These are phyloP conservation scores for Claviceps humidiphila DNA, from an alignment of 2,329 filamentous ascomycete species.

Conservation along the genomic window DNA sequence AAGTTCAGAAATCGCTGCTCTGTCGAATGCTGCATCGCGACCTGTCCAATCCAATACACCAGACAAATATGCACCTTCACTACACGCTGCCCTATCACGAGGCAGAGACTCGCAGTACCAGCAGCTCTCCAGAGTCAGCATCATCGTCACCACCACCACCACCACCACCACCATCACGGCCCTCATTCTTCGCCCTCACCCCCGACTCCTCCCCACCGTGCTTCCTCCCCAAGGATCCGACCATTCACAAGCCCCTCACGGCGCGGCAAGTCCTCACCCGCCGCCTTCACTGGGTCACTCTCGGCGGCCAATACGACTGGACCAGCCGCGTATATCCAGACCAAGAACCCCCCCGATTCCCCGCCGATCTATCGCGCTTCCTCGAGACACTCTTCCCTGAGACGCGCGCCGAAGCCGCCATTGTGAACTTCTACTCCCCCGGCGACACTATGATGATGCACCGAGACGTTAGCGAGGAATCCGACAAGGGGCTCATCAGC, in stretches of 20 bases:
- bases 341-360: constrained; percentile 57
- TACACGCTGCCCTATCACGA: constrained; percentile 44
- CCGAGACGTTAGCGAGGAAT: constrained; percentile 82
- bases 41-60: constrained; percentile 57
- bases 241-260: constrained; percentile 61
- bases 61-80: constrained; percentile 84
- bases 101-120: background rate
- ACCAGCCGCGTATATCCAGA: constrained; percentile 70
- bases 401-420: constrained; percentile 75
- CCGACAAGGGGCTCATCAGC: constrained; percentile 65
- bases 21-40: constrained; percentile 64
- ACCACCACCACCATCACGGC: constrained; percentile 40
- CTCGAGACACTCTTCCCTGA: constrained; percentile 60
- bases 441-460: constrained; percentile 88
- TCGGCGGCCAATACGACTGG: constrained; percentile 96
- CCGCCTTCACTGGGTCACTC: constrained; percentile 83
- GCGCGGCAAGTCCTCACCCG: constrained; percentile 59
- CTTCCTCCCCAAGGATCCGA: constrained; percentile 55
- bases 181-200: constrained; percentile 43
- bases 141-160: background rate
- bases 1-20: constrained; percentile 57
- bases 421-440: constrained; percentile 84
- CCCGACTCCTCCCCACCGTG: constrained; percentile 38
- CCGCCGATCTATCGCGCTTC: constrained; percentile 55
- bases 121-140: background rate